Percentiles rank a stretch among this genome's conserved stretches.
phyloP scores from a whole-genome alignment of 768 basidiomycete species.

The Psilocybe subaeruginosa region DNA sequence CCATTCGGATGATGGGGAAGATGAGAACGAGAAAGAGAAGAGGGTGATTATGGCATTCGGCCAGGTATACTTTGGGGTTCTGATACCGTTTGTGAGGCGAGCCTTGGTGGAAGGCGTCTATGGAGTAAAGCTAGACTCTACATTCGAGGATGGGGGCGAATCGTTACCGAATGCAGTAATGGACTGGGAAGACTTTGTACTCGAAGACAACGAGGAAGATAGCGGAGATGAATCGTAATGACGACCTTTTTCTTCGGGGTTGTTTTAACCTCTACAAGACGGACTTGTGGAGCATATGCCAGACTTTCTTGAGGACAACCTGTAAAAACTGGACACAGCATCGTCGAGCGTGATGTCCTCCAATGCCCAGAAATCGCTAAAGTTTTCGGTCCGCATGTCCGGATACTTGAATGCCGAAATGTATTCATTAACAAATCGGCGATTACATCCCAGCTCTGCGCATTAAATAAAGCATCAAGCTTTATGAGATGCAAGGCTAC shows the following conservation, averaged over 20 bases:
- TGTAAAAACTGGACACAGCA: not conserved
- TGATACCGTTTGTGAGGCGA: constrained; percentile 72
- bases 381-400: not conserved
- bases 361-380: not conserved
- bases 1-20: constrained; percentile 17
- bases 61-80: constrained; percentile 57
- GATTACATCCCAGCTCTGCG: constrained; percentile 2
- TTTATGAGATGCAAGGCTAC: not conserved
- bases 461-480: not conserved
- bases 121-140: constrained; percentile 36
- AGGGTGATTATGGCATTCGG: constrained; percentile 49
- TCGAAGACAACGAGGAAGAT: constrained; percentile 20
- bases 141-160: constrained; percentile 23
- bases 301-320: not conserved
- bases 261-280: not conserved
- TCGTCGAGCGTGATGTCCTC: not conserved
- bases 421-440: not conserved
- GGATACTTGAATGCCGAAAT: constrained; percentile 3
- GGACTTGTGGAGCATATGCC: not conserved
- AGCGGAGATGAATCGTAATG: constrained; percentile 16
- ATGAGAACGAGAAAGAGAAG: constrained; percentile 29
- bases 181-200: constrained; percentile 38
- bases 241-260: not conserved
- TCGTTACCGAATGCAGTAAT: constrained; percentile 25
- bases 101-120: constrained; percentile 81